Conservation (phyloP, 2,329 filamentous ascomycete species). For the Fonsecaea erecta region DNA sequence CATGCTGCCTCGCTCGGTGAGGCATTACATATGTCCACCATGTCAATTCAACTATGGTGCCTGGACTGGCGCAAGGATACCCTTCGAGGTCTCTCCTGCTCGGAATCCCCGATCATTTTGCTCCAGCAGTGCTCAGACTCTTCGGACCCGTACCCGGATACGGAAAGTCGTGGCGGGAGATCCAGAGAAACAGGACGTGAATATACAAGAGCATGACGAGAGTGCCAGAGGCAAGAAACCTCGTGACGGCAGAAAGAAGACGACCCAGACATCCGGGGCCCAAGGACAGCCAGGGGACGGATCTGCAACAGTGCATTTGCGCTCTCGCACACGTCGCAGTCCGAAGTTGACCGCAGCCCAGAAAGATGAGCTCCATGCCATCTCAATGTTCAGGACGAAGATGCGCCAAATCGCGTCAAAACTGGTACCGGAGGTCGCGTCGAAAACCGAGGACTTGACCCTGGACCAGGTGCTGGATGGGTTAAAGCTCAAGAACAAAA, state of each 20-base stretch:
- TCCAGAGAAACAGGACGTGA: neutral
- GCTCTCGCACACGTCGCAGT: neutral
- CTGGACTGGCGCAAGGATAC: neutral
- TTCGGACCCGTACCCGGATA: slow-evolving; percentile 1
- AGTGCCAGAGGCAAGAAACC: neutral
- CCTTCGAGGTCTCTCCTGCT: neutral
- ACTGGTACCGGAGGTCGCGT: neutral
- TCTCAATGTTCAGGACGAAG: neutral
- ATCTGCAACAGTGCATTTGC: neutral
- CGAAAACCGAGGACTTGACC: slow-evolving; percentile 10
- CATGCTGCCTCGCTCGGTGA: slow-evolving; percentile 27
- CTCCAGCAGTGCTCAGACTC: neutral
- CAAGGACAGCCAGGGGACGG: neutral
- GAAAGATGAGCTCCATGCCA: slow-evolving; percentile 2
- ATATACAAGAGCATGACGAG: neutral
- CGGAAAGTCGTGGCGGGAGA: neutral
- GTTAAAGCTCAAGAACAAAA: slow-evolving; percentile 1
- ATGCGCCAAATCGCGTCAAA: neutral
- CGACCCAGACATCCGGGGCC: neutral
- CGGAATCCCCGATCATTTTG: neutral
- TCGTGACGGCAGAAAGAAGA: neutral
- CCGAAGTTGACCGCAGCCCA: neutral
- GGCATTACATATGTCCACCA: slow-evolving; percentile 27
- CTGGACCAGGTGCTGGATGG: slow-evolving; percentile 14
- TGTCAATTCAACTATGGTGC: slow-evolving; percentile 17